These are phyloP conservation scores for Kluyveromyces lactis DNA, from an alignment of 805 yeast species.

Conservation along the genomic window DNA sequence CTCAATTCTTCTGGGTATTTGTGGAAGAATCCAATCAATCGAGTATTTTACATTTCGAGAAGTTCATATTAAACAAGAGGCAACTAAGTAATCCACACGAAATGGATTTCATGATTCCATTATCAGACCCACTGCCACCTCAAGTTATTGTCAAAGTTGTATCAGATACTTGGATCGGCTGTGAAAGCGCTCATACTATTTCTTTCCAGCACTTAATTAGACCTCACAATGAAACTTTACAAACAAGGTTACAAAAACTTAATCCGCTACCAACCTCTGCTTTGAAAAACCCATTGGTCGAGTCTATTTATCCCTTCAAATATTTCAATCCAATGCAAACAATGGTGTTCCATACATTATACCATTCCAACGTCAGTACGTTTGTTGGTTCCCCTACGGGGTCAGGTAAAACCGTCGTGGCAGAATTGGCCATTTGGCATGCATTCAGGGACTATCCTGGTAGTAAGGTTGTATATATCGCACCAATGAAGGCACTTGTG, in stretches of 20 bases:
- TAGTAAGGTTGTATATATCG: slow-evolving; percentile 83
- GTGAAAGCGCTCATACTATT: slow-evolving; percentile 65
- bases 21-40: slow-evolving; percentile 80
- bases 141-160: slow-evolving; percentile 74
- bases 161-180: slow-evolving; percentile 86
- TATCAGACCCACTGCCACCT: slow-evolving; percentile 81
- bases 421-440: slow-evolving; percentile 95
- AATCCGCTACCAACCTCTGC: slow-evolving; percentile 86
- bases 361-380: slow-evolving; percentile 68
- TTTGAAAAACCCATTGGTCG: slow-evolving; percentile 57
- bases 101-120: slow-evolving; percentile 87
- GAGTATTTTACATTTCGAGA: slow-evolving; percentile 73
- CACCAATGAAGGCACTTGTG: slow-evolving; percentile 90
- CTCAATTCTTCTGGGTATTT: slow-evolving; percentile 85
- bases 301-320: slow-evolving; percentile 65
- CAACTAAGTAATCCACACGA: slow-evolving; percentile 51
- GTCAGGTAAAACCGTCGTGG: slow-evolving; percentile 95
- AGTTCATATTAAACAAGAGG: slow-evolving; percentile 55
- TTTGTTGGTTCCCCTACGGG: slow-evolving; percentile 98
- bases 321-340: slow-evolving; percentile 99
- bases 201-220: slow-evolving; percentile 85
- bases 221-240: slow-evolving; percentile 80
- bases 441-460: slow-evolving; percentile 79
- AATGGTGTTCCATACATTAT: slow-evolving; percentile 86
- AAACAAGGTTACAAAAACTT: slow-evolving; percentile 68